Conservation (phyloP, 2,329 filamentous ascomycete species). For the Fonsecaea monophora region DNA sequence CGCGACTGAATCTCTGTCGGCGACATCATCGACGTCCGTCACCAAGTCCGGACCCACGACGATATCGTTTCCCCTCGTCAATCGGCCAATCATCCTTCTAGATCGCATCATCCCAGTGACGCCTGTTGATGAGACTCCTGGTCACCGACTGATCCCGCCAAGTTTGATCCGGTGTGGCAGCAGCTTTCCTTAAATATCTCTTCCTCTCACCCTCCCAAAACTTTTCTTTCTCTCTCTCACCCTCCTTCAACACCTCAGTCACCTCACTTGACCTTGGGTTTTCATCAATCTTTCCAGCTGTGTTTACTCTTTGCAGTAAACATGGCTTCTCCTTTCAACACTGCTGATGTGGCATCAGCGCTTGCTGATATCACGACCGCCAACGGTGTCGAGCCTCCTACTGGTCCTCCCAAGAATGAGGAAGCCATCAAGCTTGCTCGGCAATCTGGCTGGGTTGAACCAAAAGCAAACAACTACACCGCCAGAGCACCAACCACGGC, state of each 20-base stretch:
- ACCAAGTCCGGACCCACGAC: background rate
- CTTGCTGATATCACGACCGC: conserved; percentile 18
- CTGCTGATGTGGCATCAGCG: conserved; percentile 21
- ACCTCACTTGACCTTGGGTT: background rate
- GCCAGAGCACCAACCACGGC: conserved; percentile 14
- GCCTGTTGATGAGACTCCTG: background rate
- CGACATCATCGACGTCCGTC: background rate
- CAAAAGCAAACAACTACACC: conserved; percentile 31
- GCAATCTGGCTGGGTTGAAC: conserved; percentile 33
- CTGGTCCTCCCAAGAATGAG: conserved; percentile 20
- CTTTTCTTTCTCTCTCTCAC: conserved; percentile 7
- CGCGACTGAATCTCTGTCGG: background rate
- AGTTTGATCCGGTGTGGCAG: background rate
- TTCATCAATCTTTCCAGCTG: conserved; percentile 1
- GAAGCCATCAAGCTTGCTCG: conserved; percentile 22
- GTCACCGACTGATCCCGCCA: background rate
- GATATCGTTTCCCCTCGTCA: background rate
- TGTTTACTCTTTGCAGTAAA: conserved; percentile 6
- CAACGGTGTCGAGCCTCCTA: conserved; percentile 15
- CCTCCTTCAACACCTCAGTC: conserved; percentile 4
- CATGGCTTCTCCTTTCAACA: conserved; percentile 25
- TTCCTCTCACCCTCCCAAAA: conserved; percentile 9
- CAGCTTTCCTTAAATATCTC: conserved; percentile 12
- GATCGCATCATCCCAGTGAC: background rate
- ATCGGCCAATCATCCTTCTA: background rate